Conservation (phyloP, 2,329 filamentous ascomycete genomes). For the Ophiostoma montium region DNA sequence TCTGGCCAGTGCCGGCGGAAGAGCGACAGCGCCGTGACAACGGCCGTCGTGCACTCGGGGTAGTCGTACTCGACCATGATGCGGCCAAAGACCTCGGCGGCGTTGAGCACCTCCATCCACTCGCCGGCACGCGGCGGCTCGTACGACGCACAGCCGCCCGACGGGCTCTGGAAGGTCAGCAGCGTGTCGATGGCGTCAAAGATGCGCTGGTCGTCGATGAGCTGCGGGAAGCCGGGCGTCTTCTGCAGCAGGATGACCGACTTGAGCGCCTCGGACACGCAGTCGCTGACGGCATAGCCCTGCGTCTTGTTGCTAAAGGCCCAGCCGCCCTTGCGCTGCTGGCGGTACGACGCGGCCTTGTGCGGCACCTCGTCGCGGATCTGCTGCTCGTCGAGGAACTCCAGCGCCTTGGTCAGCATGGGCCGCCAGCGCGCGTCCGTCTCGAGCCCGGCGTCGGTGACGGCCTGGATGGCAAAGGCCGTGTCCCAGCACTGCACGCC, state of each 20-base stretch:
- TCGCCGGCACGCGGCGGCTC: slow-evolving; percentile 68
- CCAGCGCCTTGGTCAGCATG: slow-evolving; percentile 70
- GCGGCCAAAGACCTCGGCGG: slow-evolving; percentile 85
- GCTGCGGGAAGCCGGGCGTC: slow-evolving; percentile 55
- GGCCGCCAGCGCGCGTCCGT: slow-evolving; percentile 61
- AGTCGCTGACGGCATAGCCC: slow-evolving; percentile 92
- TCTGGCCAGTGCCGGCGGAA: slow-evolving; percentile 72
- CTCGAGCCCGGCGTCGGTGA: slow-evolving; percentile 66
- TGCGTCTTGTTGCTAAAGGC: slow-evolving; percentile 86
- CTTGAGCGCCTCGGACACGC: slow-evolving; percentile 82
- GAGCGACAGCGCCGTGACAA: slow-evolving; percentile 71
- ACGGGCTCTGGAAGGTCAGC: slow-evolving; percentile 76
- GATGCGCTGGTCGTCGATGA: slow-evolving; percentile 64
- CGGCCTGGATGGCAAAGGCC: slow-evolving; percentile 72
- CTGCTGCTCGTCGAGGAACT: slow-evolving; percentile 83
- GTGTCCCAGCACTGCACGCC: slow-evolving; percentile 99
- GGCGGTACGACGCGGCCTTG: slow-evolving; percentile 71
- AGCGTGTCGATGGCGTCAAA: slow-evolving; percentile 84
- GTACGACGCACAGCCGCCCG: slow-evolving; percentile 81
- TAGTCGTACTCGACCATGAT: slow-evolving; percentile 99
- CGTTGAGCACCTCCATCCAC: slow-evolving; percentile 74
- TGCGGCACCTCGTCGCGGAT: slow-evolving; percentile 71
- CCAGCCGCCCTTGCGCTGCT: slow-evolving; percentile 87
- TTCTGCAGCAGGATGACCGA: slow-evolving; percentile 70
- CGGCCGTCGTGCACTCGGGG: slow-evolving; percentile 91